These are phyloP conservation scores for Pisolithus orientalis DNA, from an alignment of 768 basidiomycete species.

Conservation along the genomic window DNA sequence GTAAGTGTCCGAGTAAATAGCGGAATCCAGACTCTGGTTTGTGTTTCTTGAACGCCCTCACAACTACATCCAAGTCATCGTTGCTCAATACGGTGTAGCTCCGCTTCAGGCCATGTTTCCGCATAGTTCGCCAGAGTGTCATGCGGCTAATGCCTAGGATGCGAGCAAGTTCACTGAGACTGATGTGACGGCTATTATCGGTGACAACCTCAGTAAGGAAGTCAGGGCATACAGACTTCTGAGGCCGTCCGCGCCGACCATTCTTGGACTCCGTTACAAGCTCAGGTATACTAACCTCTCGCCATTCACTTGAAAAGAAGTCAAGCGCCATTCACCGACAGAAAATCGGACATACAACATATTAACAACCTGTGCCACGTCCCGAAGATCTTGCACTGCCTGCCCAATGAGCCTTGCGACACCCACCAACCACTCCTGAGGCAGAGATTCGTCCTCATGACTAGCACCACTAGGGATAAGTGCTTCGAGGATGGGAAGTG, in stretches of 20 bases:
- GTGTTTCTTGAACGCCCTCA: slow-evolving; percentile 8
- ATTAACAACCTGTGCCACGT: not conserved
- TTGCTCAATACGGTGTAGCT: slow-evolving; percentile 11
- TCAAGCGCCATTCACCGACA: not conserved
- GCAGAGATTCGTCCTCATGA: not conserved
- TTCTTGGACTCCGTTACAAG: not conserved
- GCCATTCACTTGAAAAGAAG: not conserved
- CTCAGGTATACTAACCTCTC: not conserved
- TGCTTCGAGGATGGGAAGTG: slow-evolving; percentile 6
- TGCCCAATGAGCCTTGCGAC: slow-evolving; percentile 5
- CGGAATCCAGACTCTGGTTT: slow-evolving; percentile 12
- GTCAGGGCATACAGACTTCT: slow-evolving; percentile 4
- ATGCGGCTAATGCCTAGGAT: slow-evolving; percentile 9
- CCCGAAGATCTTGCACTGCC: not conserved
- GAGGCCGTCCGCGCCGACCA: slow-evolving; percentile 5
- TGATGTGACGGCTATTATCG: slow-evolving; percentile 2
- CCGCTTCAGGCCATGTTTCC: slow-evolving; percentile 2
- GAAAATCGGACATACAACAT: not conserved
- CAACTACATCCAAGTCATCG: slow-evolving; percentile 11
- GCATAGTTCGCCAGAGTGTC: slow-evolving; percentile 11
- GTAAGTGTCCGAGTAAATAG: slow-evolving; percentile 13
- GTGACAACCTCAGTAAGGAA: slow-evolving; percentile 8
- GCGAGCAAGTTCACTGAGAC: not conserved
- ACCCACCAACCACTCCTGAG: slow-evolving; percentile 4
- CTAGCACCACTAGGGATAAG: not conserved